Evolutionary conservation across 441 rosid species (phyloP).

Genomic region (Pelargonium myrrhifolium): DNA sequence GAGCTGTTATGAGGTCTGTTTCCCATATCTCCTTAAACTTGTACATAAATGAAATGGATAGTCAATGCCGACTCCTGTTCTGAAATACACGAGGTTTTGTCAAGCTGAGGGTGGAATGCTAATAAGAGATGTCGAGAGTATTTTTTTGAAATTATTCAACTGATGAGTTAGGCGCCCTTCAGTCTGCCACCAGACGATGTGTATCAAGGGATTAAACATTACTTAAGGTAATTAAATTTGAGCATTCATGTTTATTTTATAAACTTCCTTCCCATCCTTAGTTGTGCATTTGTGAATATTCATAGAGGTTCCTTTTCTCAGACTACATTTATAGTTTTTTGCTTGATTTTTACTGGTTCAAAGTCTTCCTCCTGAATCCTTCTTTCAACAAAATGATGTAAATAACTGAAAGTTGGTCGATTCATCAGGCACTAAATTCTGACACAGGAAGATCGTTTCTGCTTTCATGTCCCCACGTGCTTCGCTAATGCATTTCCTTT

Average conservation of each 20-base stretch:
- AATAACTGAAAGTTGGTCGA: background rate
- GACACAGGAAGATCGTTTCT: background rate
- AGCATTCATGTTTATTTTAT: background rate
- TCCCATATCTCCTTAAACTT: slow-evolving; percentile 15
- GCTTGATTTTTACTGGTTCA: background rate
- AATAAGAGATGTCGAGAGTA: slow-evolving; percentile 14
- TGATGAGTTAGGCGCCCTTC: slow-evolving; percentile 18
- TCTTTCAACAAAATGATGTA: background rate
- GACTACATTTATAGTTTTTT: background rate
- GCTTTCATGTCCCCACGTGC: background rate
- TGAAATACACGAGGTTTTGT: slow-evolving; percentile 13
- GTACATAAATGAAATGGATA: slow-evolving; percentile 11
- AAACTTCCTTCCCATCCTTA: background rate
- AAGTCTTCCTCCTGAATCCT: too few species aligned
- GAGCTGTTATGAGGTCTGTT: slow-evolving; percentile 21
- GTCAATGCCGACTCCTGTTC: slow-evolving; percentile 12
- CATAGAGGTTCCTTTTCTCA: background rate
- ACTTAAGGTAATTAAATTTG: slow-evolving; percentile 31
- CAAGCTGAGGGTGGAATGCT: slow-evolving; percentile 24
- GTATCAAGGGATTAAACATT: slow-evolving; percentile 23
- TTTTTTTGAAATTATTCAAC: slow-evolving; percentile 16
- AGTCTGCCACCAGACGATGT: slow-evolving; percentile 18
- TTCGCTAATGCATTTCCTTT: background rate
- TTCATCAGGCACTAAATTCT: background rate
- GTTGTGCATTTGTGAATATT: background rate